Evolutionary conservation across 306 rosid genomes (phyloP).

Genomic region (Cicer bijugum): DNA sequence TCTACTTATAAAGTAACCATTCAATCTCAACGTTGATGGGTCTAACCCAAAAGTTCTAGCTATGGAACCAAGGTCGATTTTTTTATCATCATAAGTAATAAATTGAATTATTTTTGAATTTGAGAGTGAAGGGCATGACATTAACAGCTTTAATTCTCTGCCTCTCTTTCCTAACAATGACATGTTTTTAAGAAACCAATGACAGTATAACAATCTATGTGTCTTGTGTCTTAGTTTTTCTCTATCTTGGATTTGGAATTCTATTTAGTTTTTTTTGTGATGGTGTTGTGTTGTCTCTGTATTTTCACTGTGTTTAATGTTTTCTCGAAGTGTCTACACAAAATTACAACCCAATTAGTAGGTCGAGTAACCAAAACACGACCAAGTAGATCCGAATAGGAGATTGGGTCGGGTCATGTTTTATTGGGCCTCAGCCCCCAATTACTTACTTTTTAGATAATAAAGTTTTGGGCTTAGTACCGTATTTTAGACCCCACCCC

Average conservation of each 20-base stretch:
- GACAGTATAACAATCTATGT: neutral
- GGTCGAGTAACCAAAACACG: no score
- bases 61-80: conserved; percentile 73
- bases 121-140: conserved; percentile 62
- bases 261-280: neutral
- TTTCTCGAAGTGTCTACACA: conserved; percentile 1
- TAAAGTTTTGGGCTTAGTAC: no score
- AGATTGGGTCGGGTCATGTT: neutral
- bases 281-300: neutral
- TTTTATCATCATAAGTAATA: conserved; percentile 53
- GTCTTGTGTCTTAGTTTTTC: neutral
- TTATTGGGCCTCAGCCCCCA: neutral
- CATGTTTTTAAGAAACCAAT: neutral
- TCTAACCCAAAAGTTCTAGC: conserved; percentile 65
- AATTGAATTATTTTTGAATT: conserved; percentile 48
- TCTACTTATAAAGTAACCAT: conserved; percentile 74
- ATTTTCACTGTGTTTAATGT: neutral
- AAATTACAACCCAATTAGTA: neutral
- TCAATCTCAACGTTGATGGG: conserved; percentile 72
- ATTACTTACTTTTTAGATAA: no score
- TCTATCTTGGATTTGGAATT: neutral
- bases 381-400: neutral
- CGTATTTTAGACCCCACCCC: no score
- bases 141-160: conserved; percentile 55
- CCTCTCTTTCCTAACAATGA: conserved; percentile 29